A percentile compares a stretch with the other conserved stretches of the same genome.
phyloP scores from a whole-genome alignment of 2,329 filamentous ascomycete genomes.

The Cercospora sesami region DNA sequence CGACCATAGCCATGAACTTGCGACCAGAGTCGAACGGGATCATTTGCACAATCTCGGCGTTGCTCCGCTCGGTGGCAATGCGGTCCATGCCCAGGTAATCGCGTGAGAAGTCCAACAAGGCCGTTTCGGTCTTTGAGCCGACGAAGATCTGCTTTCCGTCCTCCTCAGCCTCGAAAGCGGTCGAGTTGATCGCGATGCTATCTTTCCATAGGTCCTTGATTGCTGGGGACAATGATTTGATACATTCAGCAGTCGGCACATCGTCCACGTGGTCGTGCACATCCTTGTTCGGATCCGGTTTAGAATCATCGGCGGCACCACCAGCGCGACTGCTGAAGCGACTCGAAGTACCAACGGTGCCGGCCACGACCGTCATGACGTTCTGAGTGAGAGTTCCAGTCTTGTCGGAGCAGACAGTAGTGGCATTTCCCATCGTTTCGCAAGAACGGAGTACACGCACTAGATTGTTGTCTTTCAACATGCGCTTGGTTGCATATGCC shows the following conservation, averaged over 20 bases:
- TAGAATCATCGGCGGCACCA: constrained; percentile 27
- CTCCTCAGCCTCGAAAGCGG: constrained; percentile 66
- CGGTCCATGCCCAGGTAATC: constrained; percentile 65
- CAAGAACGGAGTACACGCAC: constrained; percentile 68
- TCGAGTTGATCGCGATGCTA: constrained; percentile 68
- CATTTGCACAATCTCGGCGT: constrained; percentile 59
- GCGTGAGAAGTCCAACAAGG: constrained; percentile 67
- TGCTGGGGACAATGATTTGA: constrained; percentile 52
- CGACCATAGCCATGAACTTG: constrained; percentile 69
- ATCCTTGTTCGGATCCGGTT: constrained; percentile 29
- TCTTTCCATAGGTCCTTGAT: constrained; percentile 61
- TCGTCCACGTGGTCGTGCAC: constrained; percentile 47
- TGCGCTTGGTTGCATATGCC: constrained; percentile 66
- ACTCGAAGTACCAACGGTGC: constrained; percentile 62
- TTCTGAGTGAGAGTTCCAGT: constrained; percentile 74
- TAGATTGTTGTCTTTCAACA: constrained; percentile 69
- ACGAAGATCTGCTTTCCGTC: constrained; percentile 63
- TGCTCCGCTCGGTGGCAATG: constrained; percentile 62
- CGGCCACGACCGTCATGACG: constrained; percentile 74
- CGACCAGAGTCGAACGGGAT: constrained; percentile 63
- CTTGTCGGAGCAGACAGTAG: constrained; percentile 78
- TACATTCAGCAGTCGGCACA: constrained; percentile 56
- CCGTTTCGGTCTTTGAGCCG: constrained; percentile 76
- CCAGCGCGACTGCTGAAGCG: constrained; percentile 53
- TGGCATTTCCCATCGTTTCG: constrained; percentile 71